Evolutionary conservation across 1,139 yeast species (phyloP).

Genomic region (Pichia norvegensis): DNA sequence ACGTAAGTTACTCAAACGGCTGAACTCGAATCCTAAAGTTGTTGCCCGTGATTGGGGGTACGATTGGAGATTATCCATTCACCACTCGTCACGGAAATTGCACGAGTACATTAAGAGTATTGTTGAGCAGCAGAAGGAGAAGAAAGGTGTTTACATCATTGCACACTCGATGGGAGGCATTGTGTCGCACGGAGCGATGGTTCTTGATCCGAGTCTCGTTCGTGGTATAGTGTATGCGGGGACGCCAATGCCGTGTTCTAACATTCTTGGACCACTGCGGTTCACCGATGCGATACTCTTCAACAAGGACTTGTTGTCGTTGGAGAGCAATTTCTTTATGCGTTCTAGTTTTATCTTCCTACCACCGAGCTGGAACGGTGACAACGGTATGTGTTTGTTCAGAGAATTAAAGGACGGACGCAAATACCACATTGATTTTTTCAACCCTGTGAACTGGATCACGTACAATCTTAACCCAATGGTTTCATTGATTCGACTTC

Average conservation of each 20-base stretch:
- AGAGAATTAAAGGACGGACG: constrained; percentile 34
- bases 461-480: constrained; percentile 69
- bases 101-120: constrained; percentile 39
- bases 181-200: constrained; percentile 72
- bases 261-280: constrained; percentile 77
- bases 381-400: constrained; percentile 56
- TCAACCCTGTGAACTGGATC: constrained; percentile 75
- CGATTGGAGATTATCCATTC: constrained; percentile 82
- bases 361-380: constrained; percentile 49
- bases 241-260: constrained; percentile 75
- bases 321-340: constrained; percentile 83
- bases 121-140: constrained; percentile 20
- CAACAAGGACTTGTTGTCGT: constrained; percentile 66
- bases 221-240: constrained; percentile 77
- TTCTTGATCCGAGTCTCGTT: constrained; percentile 56
- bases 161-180: constrained; percentile 96
- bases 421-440: constrained; percentile 62
- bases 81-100: constrained; percentile 44
- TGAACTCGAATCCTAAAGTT: constrained; percentile 52
- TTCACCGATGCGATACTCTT: constrained; percentile 74
- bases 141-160: constrained; percentile 55
- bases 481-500: constrained; percentile 31
- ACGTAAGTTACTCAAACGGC: constrained; percentile 47
- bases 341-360: constrained; percentile 72
- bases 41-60: constrained; percentile 72